Percentiles rank a stretch among this genome's conserved stretches.
Conservation (phyloP, 2,329 filamentous ascomycete species). For the Alternaria incomplexa region DNA sequence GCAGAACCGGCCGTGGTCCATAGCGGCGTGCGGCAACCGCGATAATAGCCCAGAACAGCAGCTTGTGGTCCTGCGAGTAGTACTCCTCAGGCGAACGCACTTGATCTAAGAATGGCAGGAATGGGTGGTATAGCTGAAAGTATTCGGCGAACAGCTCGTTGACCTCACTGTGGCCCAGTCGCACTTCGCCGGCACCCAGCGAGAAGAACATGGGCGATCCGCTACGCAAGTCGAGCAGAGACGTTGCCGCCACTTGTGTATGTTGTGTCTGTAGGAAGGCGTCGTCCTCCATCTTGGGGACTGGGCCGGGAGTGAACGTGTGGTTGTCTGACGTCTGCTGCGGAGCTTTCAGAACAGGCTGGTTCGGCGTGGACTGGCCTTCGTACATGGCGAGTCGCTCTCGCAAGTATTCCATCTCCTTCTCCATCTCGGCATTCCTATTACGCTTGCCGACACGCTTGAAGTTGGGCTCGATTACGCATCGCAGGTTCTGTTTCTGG, state of each 20-base stretch:
- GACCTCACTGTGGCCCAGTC: slow-evolving; percentile 52
- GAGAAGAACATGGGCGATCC: slow-evolving; percentile 64
- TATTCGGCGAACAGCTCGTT: slow-evolving; percentile 72
- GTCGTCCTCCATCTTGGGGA: slow-evolving; percentile 41
- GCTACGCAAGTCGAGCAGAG: slow-evolving; percentile 51
- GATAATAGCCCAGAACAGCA: slow-evolving; percentile 86
- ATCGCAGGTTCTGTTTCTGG: slow-evolving; percentile 78
- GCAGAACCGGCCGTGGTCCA: slow-evolving; percentile 65
- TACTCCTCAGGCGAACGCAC: slow-evolving; percentile 69
- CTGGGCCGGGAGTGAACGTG: slow-evolving; percentile 25
- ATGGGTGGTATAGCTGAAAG: slow-evolving; percentile 77
- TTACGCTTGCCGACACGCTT: slow-evolving; percentile 83
- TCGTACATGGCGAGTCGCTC: slow-evolving; percentile 64
- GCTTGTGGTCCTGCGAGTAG: slow-evolving; percentile 76
- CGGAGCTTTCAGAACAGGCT: slow-evolving; percentile 36
- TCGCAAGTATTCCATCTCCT: slow-evolving; percentile 71
- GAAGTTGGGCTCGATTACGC: slow-evolving; percentile 88
- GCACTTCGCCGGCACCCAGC: slow-evolving; percentile 59
- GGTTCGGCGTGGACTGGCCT: slow-evolving; percentile 55
- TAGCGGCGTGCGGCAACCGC: slow-evolving; percentile 77
- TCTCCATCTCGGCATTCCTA: slow-evolving; percentile 86
- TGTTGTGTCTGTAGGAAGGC: slow-evolving; percentile 45
- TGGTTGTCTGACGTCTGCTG: slow-evolving; percentile 29
- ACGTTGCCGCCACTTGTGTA: slow-evolving; percentile 47
- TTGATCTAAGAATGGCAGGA: slow-evolving; percentile 75